Evolutionary conservation across 441 rosid genomes (phyloP).

Genomic region (Flueggea neowawraea): DNA sequence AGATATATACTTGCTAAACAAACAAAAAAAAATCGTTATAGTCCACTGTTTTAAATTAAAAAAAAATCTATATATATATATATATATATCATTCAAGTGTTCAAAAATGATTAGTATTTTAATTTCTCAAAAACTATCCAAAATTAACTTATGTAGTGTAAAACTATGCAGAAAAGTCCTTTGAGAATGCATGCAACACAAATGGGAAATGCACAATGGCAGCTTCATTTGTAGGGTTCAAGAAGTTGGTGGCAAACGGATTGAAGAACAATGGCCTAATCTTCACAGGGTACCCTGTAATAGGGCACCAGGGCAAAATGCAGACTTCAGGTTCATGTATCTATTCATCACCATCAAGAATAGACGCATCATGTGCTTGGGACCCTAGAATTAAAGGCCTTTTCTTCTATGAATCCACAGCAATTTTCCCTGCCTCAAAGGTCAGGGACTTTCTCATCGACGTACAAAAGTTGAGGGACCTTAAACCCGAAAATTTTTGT

Average conservation of each 20-base stretch:
- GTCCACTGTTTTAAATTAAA: too few relatives aligned
- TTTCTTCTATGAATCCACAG: conserved; percentile 70
- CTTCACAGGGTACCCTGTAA: conserved; percentile 78
- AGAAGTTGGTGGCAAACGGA: conserved; percentile 69
- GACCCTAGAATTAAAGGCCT: conserved; percentile 75
- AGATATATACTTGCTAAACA: too few relatives aligned
- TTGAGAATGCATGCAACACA: conserved; percentile 44
- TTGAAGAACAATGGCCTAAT: conserved; percentile 47
- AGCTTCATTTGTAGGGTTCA: conserved; percentile 41
- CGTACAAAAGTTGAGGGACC: conserved; percentile 57
- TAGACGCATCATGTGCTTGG: conserved; percentile 67
- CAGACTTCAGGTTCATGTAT: conserved; percentile 85
- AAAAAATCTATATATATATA: too few relatives aligned
- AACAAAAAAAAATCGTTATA: too few relatives aligned
- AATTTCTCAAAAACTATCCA: too few relatives aligned
- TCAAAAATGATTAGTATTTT: too few relatives aligned
- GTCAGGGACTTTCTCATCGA: conserved; percentile 57
- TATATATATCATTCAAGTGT: too few relatives aligned
- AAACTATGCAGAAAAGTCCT: conserved; percentile 47
- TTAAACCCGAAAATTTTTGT: conserved; percentile 51
- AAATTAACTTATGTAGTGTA: background rate
- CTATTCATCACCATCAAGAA: conserved; percentile 44
- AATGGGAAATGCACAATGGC: conserved; percentile 62
- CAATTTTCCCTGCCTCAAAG: conserved; percentile 49
- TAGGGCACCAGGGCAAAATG: conserved; percentile 73